A percentile compares a stretch with the other conserved stretches of the same genome.
Evolutionary conservation across 2,329 filamentous ascomycete genomes (phyloP).

Genomic region (Verticillium nubilum): DNA sequence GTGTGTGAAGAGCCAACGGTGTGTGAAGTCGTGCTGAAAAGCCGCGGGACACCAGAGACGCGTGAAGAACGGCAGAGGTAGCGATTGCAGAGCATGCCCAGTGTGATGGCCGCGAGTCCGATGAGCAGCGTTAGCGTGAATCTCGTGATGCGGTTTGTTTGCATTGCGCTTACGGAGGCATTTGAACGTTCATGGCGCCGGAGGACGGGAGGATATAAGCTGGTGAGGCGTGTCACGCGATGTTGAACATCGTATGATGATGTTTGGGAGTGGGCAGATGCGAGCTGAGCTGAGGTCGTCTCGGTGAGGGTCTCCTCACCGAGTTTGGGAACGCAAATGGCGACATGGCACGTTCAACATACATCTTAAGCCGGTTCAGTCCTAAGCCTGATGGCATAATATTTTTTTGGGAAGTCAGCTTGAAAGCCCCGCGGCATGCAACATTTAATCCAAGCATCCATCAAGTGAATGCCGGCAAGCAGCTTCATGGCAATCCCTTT

Average conservation of each 20-base stretch:
- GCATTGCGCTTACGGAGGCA: not conserved
- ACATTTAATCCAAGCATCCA: no score
- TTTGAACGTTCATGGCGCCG: constrained; percentile 1
- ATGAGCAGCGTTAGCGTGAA: constrained; percentile 11
- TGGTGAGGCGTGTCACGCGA: constrained; percentile 4
- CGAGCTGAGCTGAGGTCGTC: not conserved
- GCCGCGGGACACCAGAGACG: not conserved
- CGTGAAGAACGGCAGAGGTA: not conserved
- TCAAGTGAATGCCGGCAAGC: no score
- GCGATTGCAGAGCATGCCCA: constrained; percentile 14
- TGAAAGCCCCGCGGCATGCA: no score
- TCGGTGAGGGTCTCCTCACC: not conserved
- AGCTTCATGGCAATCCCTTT: no score
- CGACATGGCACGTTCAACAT: no score
- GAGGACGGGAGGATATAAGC: not conserved
- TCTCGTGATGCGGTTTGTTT: not conserved
- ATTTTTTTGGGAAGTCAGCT: no score
- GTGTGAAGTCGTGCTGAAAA: no score
- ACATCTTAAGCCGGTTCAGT: no score
- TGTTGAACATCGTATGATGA: constrained; percentile 8
- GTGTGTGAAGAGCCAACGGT: not conserved
- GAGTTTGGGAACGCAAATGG: not conserved
- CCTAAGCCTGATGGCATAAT: no score
- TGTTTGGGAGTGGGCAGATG: constrained; percentile 6
- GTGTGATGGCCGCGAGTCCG: constrained; percentile 14